A percentile compares a stretch with the other conserved stretches of the same genome.
Evolutionary conservation across 2,329 filamentous ascomycete genomes (phyloP).

Genomic region (Cladobotryum protrusum): DNA sequence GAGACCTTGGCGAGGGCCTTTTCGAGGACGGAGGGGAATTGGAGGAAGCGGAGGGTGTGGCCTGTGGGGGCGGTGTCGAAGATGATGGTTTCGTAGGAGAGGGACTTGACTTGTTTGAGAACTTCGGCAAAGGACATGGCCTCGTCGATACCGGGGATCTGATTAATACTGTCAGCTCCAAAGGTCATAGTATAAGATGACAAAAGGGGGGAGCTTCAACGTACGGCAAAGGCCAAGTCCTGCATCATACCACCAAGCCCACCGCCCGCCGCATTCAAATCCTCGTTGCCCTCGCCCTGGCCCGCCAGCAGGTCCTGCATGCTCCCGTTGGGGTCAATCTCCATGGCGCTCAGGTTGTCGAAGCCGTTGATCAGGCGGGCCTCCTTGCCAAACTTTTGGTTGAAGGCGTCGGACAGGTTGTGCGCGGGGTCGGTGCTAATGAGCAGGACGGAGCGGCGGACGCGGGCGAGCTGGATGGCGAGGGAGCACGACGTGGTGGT

Average conservation of each 20-base stretch:
- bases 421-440: conserved; percentile 98
- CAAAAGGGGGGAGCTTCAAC: no score
- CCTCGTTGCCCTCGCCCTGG: conserved; percentile 55
- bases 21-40: conserved; percentile 96
- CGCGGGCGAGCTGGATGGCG: conserved; percentile 92
- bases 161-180: neutral
- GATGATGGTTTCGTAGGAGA: conserved; percentile 97
- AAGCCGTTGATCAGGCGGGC: conserved; percentile 88
- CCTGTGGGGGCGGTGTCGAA: conserved; percentile 98
- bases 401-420: conserved; percentile 96
- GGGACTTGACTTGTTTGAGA: conserved; percentile 96
- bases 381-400: conserved; percentile 99
- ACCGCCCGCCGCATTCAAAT: conserved; percentile 61
- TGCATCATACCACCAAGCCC: conserved; percentile 95
- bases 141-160: conserved; percentile 98
- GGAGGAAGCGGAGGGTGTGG: conserved; percentile 95
- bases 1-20: conserved; percentile 97
- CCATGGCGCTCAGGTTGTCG: conserved; percentile 93
- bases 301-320: conserved; percentile 90
- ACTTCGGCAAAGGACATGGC: conserved; percentile 99
- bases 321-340: conserved; percentile 96
- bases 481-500: conserved; percentile 99
- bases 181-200: no score
- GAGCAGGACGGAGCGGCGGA: conserved; percentile 89
- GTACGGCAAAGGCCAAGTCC: conserved; percentile 88